Base-by-base conservation (phyloP, 2,329 filamentous ascomycete genomes). In the Pestalotiopsis sp. region DNA sequence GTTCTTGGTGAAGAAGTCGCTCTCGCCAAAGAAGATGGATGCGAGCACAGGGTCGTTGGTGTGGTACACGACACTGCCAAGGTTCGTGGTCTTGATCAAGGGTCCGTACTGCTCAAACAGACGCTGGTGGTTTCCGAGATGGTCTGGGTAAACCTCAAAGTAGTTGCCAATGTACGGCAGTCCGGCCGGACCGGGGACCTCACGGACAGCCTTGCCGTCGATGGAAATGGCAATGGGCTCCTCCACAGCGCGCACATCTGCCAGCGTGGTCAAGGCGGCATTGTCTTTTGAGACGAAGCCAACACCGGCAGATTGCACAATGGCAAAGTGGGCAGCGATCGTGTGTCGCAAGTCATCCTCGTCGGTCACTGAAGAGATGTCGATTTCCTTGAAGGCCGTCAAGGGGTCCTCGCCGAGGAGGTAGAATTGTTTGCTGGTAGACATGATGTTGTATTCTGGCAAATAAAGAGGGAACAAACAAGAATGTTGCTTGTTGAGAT, bases 71-170 rank as follows among this genome's bases (percentile, higher is more conserved):
- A 75, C 78, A 66, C 76, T 84, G 9, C 87, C 87, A 78, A 89
- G 82, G 74, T 83, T 87, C 23, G 74, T 84, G 0, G 86, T 88
- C 71, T 82, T 82, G 74, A 89, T 81, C 1, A 89, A 69, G 0
- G 84, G 82, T 0, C 87, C 87, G 69, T 86, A 88, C 49, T 81
- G 81, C 1, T 84, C 82, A 65, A 88, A 89, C 1, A 88, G 78
- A 0, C 86, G 81, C 61, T 87, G 82, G 68, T 87, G 84, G 75
- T 89, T 89, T 3, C 87, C 87, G 1, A 89, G 79, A 69, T 87
- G 86, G 70, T 89, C 87, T 0, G 87, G 87, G 72, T 83, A 89
- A 11, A 89, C 76, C 69, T 89, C 85, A 59, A 85, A 84, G 76
- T 83, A 86, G 72, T 84, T 87, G 23, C 87, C 87, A 3, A 89